These are phyloP conservation scores for Rhizopus stolonifer DNA, from an alignment of 371 early-diverging fungal species.

Conservation along the genomic window DNA sequence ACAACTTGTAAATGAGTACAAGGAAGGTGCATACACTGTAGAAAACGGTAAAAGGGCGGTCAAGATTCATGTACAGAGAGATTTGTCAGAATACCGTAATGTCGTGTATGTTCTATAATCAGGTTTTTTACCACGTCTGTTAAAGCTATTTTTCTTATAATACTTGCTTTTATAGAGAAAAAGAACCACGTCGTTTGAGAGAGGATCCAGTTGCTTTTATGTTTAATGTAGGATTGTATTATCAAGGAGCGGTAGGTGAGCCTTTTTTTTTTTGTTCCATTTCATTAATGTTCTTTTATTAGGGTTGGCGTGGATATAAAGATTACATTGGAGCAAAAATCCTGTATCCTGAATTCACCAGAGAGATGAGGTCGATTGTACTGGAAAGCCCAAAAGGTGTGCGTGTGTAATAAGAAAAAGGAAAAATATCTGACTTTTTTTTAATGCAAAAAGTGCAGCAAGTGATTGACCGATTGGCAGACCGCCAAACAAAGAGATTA, in stretches of 20 bases:
- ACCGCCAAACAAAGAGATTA: constrained; percentile 44
- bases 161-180: constrained; percentile 38
- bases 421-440: not conserved
- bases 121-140: not conserved
- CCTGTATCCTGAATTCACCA: constrained; percentile 67
- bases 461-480: constrained; percentile 44
- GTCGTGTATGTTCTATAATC: constrained; percentile 24
- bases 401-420: not conserved
- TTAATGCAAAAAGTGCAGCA: constrained; percentile 35
- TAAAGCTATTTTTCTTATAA: not conserved
- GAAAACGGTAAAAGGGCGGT: constrained; percentile 14
- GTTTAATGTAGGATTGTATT: constrained; percentile 68
- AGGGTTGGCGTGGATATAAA: constrained; percentile 83
- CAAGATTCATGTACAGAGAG: constrained; percentile 25
- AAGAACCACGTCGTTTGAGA: constrained; percentile 67
- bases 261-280: not conserved
- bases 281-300: not conserved
- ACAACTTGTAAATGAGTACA: constrained; percentile 22
- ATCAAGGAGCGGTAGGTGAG: constrained; percentile 66
- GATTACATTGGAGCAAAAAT: constrained; percentile 76
- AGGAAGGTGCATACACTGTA: constrained; percentile 9
- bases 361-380: constrained; percentile 59
- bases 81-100: constrained; percentile 28
- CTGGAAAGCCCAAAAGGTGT: constrained; percentile 51
- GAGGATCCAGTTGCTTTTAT: constrained; percentile 80